phyloP scores from a whole-genome alignment of 164 flowering plant genomes.

The Akebia trifoliata region DNA sequence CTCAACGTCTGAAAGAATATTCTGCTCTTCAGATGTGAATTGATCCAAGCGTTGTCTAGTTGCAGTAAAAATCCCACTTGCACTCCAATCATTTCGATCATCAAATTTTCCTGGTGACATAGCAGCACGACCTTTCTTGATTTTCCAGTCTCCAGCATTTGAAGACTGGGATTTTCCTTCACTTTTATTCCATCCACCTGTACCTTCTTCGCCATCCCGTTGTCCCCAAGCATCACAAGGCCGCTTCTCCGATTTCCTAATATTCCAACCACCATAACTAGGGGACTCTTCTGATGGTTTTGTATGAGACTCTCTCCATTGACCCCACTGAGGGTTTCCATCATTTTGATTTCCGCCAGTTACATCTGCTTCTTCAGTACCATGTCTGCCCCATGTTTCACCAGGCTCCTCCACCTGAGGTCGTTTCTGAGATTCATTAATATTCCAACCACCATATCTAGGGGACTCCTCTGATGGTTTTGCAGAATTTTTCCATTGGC shows the following conservation, averaged over 20 bases:
- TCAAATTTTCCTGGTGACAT: constrained; percentile 27
- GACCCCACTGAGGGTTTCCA: background rate
- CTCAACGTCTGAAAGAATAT: constrained; percentile 56
- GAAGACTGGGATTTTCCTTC: constrained; percentile 5
- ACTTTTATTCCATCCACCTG: background rate
- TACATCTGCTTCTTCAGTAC: background rate
- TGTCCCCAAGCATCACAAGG: constrained; percentile 9
- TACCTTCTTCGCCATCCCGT: background rate
- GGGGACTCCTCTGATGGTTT: constrained; percentile 2
- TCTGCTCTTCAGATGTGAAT: constrained; percentile 75
- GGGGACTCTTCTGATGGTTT: constrained; percentile 1
- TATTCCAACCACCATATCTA: constrained; percentile 10
- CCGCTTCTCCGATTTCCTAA: background rate
- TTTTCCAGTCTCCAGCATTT: constrained; percentile 24
- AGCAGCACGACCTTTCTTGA: constrained; percentile 29
- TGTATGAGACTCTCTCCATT: background rate
- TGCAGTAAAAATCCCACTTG: constrained; percentile 31
- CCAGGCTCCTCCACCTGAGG: background rate
- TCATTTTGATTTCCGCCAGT: background rate
- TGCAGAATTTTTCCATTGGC: constrained; percentile 1
- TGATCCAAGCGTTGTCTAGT: constrained; percentile 57
- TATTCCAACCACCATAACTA: constrained; percentile 9
- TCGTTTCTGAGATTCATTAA: constrained; percentile 1
- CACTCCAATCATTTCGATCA: constrained; percentile 25
- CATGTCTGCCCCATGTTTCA: constrained; percentile 2